Percentiles rank a stretch among this genome's conserved stretches.
Evolutionary conservation across 1,284 basidiomycete genomes (phyloP).

Genomic region (Sporisorium scitamineum): DNA sequence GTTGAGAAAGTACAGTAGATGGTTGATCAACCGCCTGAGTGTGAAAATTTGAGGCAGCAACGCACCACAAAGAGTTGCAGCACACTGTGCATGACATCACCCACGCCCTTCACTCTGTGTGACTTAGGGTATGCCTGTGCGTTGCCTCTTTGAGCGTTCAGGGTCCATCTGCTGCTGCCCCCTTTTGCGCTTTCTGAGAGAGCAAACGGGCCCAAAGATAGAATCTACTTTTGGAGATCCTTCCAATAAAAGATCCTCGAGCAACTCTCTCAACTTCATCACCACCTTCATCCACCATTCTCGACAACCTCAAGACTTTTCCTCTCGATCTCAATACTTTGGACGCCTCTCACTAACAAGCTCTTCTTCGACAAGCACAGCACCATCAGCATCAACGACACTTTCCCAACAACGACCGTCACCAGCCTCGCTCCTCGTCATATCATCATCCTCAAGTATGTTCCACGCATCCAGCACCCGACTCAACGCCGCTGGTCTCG

Average conservation of each 20-base stretch:
- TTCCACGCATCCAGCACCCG: slow-evolving; percentile 60
- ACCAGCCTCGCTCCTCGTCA: slow-evolving; percentile 6
- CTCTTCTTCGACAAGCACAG: slow-evolving; percentile 1
- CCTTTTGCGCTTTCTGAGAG: slow-evolving; percentile 1
- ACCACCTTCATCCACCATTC: slow-evolving; percentile 13
- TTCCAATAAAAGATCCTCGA: slow-evolving; percentile 14
- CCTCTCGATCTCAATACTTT: slow-evolving; percentile 1
- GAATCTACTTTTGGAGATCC: slow-evolving; percentile 33
- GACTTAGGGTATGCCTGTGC: slow-evolving; percentile 5
- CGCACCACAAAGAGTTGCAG: slow-evolving; percentile 6
- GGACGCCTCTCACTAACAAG: slow-evolving; percentile 2
- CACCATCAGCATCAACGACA: slow-evolving; percentile 2
- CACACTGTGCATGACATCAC: slow-evolving; percentile 38
- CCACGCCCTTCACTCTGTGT: slow-evolving; percentile 5
- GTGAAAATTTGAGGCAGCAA: slow-evolving; percentile 20
- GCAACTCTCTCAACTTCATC: neutral
- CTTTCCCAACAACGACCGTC: neutral
- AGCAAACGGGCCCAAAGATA: slow-evolving; percentile 10
- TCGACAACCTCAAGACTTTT: slow-evolving; percentile 17
- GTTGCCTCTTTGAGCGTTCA: slow-evolving; percentile 39
- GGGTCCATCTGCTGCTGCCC: slow-evolving; percentile 20
- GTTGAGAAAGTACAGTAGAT: slow-evolving; percentile 27
- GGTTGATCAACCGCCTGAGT: slow-evolving; percentile 27
- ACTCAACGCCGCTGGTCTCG: slow-evolving; percentile 67
- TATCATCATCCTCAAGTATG: slow-evolving; percentile 44